Evolutionary conservation across 2,329 filamentous ascomycete species (phyloP), one percentile per base, ranked within the genome.

Genomic region (Pochonia chlamydosporia): DNA sequence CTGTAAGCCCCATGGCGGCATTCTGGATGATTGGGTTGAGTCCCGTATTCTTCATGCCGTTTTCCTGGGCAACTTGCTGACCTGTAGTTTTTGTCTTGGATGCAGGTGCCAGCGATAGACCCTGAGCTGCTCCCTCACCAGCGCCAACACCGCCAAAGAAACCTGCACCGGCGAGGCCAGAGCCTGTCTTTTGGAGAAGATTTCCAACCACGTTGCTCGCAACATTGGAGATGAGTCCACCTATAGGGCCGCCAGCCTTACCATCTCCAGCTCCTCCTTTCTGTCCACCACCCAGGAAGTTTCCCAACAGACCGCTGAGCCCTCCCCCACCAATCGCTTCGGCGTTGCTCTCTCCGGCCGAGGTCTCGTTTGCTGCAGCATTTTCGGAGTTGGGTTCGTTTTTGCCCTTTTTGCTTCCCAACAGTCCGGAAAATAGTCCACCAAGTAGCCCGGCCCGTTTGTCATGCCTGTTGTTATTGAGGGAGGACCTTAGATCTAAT

Each of bases 21-120:
- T 59, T 63, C 44, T 63, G 56, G 40, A 66, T 52, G 3, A 56
- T 49, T 0, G 59, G 57, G 46, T 63, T 63, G 18, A 66, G 50
- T 14, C 61, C 60, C 8, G 55, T 58, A 10, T 53, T 55, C 9
- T 57, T 42, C 55, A 61, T 57, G n/a, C 54, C 53, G 50, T 63
- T 64, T 18, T 59, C 55, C 14, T 56, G 44, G 2, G 56, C 57
- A 3, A 59, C 57, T 45, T 51, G 52, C 14, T 52, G 49, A 2
- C 51, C 55, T 5, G 52, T 30, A 5, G 43, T 16, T 28, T 49
- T 55, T 18, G 52, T 49, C 23, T 40, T 45, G 2, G 46, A 45
- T 4, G 48, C 40, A 1, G 56, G 41, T 2, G 52, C 50, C 21
- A 61, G 44, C 31, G 55, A 52, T 7, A 61, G 52, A 3, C 50